Percentiles rank a stretch among this genome's conserved stretches.
These are phyloP conservation scores for Ogataea paraovalis DNA, from an alignment of 805 yeast species.

Conservation along the genomic window DNA sequence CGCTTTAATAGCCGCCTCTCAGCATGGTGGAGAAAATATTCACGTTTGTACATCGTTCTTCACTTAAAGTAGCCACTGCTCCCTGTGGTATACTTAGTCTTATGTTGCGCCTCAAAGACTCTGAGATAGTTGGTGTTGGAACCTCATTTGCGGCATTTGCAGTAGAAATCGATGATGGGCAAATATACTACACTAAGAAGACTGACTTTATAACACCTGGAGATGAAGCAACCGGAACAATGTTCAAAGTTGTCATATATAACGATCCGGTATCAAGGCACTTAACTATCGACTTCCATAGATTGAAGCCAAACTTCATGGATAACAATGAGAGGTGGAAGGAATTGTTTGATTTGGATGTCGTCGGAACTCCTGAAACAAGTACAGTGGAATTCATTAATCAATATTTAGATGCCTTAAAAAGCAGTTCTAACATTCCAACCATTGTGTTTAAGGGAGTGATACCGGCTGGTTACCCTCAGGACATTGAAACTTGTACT, in stretches of 20 bases:
- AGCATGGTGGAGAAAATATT: constrained; percentile 14
- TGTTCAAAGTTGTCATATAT: constrained; percentile 12
- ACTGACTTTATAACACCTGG: constrained; percentile 9
- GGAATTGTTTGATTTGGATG: constrained; percentile 10
- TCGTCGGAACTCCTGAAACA: constrained; percentile 5
- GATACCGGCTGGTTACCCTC: constrained; percentile 10
- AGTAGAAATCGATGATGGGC: constrained; percentile 6
- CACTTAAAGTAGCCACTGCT: constrained; percentile 5
- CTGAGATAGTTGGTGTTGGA: constrained; percentile 13
- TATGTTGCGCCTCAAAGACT: constrained; percentile 11
- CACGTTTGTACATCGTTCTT: constrained; percentile 12
- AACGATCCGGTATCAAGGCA: constrained; percentile 7
- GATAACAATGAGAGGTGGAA: constrained; percentile 22
- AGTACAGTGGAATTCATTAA: constrained; percentile 10
- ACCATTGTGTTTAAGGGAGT: constrained; percentile 16
- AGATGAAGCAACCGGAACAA: constrained; percentile 4
- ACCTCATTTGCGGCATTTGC: constrained; percentile 6
- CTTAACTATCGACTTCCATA: constrained; percentile 16
- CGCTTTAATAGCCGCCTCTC: no score
- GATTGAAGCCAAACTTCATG: constrained; percentile 3
- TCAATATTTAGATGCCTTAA: constrained; percentile 13
- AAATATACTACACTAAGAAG: constrained; percentile 11
- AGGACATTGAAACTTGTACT: constrained; percentile 15
- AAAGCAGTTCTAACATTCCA: constrained; percentile 24
- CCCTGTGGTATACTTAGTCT: constrained; percentile 13